Evolutionary conservation across 495 filamentous ascomycete genomes (phyloP).

Genomic region (Xylaria cubensis): DNA sequence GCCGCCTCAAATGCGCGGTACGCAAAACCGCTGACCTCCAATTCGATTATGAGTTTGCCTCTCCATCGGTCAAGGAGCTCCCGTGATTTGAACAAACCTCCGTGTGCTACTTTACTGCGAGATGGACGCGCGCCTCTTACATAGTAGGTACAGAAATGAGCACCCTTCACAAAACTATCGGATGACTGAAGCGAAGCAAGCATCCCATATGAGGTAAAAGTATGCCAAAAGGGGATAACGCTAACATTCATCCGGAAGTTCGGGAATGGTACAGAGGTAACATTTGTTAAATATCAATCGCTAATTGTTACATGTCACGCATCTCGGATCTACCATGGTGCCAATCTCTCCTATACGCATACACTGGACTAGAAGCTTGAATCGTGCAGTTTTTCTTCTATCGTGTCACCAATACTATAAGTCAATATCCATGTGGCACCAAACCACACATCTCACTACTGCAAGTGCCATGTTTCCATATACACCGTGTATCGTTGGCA

Average conservation of each 20-base stretch:
- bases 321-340: slow-evolving; percentile 5
- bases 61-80: slow-evolving; percentile 13
- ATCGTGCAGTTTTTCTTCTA: not conserved
- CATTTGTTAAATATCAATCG: not conserved
- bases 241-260: slow-evolving; percentile 7
- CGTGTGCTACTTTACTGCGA: not conserved
- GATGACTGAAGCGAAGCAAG: slow-evolving; percentile 7
- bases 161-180: not conserved
- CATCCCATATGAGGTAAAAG: slow-evolving; percentile 13
- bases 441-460: not conserved
- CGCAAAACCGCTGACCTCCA: slow-evolving; percentile 6
- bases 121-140: not conserved
- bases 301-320: not conserved
- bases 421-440: not conserved
- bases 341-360: not conserved
- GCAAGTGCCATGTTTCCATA: slow-evolving; percentile 9
- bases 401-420: slow-evolving; percentile 8
- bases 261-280: not conserved
- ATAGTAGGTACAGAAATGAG: not conserved
- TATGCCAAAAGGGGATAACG: not conserved
- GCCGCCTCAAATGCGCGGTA: slow-evolving; percentile 8
- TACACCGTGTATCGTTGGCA: not conserved
- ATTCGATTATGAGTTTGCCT: slow-evolving; percentile 4
- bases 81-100: slow-evolving; percentile 1
- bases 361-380: not conserved